Evolutionary conservation across 2,329 filamentous ascomycete genomes (phyloP), one percentile per base, ranked within the genome.

Genomic region (Bretziella fagacearum): DNA sequence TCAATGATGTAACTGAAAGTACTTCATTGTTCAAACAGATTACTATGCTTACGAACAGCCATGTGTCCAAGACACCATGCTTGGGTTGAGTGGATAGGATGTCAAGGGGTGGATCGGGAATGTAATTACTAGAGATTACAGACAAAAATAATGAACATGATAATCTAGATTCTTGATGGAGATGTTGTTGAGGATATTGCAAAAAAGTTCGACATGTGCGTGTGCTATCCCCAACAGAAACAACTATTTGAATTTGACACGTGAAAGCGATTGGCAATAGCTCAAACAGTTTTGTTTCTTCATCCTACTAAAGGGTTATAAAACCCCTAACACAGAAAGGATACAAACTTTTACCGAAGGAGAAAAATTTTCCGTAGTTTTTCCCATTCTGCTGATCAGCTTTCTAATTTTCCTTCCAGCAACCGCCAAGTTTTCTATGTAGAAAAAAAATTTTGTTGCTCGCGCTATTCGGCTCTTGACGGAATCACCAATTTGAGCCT

Each of bases 161-260:
- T n/a, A 11, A 11, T 30, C n/a, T 30, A 10, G n/a, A 3, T 30
- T 3, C 27, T 11, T 30, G 6, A 23, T 39, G 15, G 17, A 17
- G n/a, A n/a, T 22, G 23, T 20, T 39, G 35, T 25, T 25, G 35
- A 39, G 15, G 35, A 39, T 39, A 20, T 3, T 39, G 35, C 8
- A 22, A 7, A 7, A 22, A 6, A 6, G 29, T 43, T 39, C 22
- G 36, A 39, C 40, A 43, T 26, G 40, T 30, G 40, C 25, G n/a
- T 27, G 11, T 43, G 2, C 17, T 10, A 22, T 43, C 20, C 40
- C 40, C 40, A 43, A 43, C 40, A 43, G 40, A 43, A 30, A n/a
- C 20, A 18, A 18, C 15, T 39, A 20, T 20, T 8, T 39, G 15
- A 20, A 20, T 39, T 39, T 43, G 40, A 30, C 40, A 43, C 25